Evolutionary conservation across 441 rosid genomes (phyloP).

Genomic region (Geranium incanum): DNA sequence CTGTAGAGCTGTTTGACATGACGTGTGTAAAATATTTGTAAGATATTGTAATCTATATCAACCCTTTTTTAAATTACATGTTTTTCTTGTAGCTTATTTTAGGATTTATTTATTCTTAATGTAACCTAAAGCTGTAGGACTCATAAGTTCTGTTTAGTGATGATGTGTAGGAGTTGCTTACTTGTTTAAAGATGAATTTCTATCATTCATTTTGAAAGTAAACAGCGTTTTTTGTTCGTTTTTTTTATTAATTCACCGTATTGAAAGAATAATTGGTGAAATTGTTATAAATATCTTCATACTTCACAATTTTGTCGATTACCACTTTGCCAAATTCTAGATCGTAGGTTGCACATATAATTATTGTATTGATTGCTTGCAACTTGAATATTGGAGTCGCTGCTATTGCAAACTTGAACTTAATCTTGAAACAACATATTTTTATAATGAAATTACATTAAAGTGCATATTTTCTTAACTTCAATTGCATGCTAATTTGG

Average conservation of each 20-base stretch:
- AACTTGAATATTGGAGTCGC: neutral
- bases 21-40: neutral
- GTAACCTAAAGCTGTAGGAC: neutral
- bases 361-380: neutral
- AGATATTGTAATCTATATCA: neutral
- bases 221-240: neutral
- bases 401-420: neutral
- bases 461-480: neutral
- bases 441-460: neutral
- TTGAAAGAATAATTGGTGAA: neutral
- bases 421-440: neutral
- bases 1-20: neutral
- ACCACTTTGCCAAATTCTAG: neutral
- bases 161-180: neutral
- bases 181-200: neutral
- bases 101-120: neutral
- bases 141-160: neutral
- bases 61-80: neutral
- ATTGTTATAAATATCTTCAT: neutral
- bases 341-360: neutral
- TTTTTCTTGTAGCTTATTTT: neutral
- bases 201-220: neutral
- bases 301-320: neutral
- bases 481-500: neutral
- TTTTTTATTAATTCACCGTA: neutral